A percentile compares a stretch with the other conserved stretches of the same genome.
Evolutionary conservation across 352 stramenopile genomes (phyloP).

Genomic region (Pythium aristosporum): DNA sequence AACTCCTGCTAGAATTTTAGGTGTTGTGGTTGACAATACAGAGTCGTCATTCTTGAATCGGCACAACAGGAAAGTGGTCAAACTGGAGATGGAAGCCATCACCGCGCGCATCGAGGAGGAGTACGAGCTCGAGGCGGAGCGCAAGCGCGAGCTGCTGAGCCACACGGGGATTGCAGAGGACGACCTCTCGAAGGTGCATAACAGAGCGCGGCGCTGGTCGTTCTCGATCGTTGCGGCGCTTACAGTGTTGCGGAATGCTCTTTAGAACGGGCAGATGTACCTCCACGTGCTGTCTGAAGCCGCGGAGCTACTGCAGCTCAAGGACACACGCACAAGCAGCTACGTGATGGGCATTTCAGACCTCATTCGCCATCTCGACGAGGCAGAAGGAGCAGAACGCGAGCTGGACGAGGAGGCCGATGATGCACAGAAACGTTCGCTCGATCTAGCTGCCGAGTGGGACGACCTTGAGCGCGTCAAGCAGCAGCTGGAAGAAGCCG

Average conservation of each 20-base stretch:
- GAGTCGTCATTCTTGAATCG: slow-evolving; percentile 9
- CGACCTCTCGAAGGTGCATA: slow-evolving; percentile 41
- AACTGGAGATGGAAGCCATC: slow-evolving; percentile 24
- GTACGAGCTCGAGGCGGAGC: slow-evolving; percentile 37
- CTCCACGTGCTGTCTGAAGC: slow-evolving; percentile 47
- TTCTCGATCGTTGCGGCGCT: background rate
- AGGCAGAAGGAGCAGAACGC: slow-evolving; percentile 4
- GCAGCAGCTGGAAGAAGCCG: slow-evolving; percentile 31
- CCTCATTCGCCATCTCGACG: slow-evolving; percentile 29
- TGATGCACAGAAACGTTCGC: slow-evolving; percentile 17
- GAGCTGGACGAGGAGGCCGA: slow-evolving; percentile 12
- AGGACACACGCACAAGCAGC: slow-evolving; percentile 38
- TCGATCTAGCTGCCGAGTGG: slow-evolving; percentile 32
- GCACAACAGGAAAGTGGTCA: slow-evolving; percentile 5
- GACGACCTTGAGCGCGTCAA: slow-evolving; percentile 31
- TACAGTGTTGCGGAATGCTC: background rate
- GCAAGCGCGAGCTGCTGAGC: slow-evolving; percentile 33
- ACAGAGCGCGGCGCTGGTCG: background rate
- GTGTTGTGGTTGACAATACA: background rate
- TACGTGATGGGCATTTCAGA: slow-evolving; percentile 34
- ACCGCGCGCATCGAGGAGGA: slow-evolving; percentile 26
- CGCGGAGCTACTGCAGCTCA: slow-evolving; percentile 39
- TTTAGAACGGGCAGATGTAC: slow-evolving; percentile 44
- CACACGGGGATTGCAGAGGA: slow-evolving; percentile 36
- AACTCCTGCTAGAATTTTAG: background rate